phyloP scores from a whole-genome alignment of 2,329 filamentous ascomycete genomes.

The Paracoccidioides lutzii region DNA sequence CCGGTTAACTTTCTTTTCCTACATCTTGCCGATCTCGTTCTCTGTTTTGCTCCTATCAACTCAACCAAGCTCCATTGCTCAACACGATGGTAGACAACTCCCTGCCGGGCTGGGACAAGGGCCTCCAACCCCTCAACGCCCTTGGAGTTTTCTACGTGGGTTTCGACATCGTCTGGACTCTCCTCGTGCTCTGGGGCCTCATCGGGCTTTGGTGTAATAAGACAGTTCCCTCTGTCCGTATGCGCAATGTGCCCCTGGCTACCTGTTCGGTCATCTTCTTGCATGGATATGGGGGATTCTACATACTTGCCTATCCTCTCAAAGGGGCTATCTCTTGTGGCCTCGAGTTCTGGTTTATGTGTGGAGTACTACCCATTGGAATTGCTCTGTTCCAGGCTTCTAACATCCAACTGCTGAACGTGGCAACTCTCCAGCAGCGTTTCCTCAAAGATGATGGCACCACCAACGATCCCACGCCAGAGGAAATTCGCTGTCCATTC shows the following conservation, averaged over 20 bases:
- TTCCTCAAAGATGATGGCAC: slow-evolving; percentile 9
- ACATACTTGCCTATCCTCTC: slow-evolving; percentile 16
- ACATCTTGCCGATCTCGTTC: not conserved
- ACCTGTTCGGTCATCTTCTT: slow-evolving; percentile 15
- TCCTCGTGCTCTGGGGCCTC: slow-evolving; percentile 12
- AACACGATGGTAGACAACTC: slow-evolving; percentile 1
- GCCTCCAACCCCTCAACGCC: slow-evolving; percentile 10
- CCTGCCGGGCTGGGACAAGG: slow-evolving; percentile 1
- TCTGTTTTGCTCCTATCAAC: not conserved
- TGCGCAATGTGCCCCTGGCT: slow-evolving; percentile 16
- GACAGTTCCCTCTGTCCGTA: slow-evolving; percentile 12
- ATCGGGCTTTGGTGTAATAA: slow-evolving; percentile 15
- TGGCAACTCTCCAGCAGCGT: slow-evolving; percentile 37
- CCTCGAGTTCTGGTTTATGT: slow-evolving; percentile 52
- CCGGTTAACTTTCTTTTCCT: not conserved
- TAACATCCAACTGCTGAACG: slow-evolving; percentile 41
- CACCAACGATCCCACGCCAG: not conserved
- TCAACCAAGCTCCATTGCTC: not conserved
- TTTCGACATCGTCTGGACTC: slow-evolving; percentile 16
- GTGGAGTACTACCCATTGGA: slow-evolving; percentile 46
- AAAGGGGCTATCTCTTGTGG: slow-evolving; percentile 30
- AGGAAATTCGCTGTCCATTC: not conserved
- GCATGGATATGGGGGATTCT: slow-evolving; percentile 17
- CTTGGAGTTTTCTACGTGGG: slow-evolving; percentile 15
- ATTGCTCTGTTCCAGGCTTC: slow-evolving; percentile 50